These are phyloP conservation scores for Chlamydomonas reinhardtii DNA, from an alignment of 163 green algal species.

Conservation along the genomic window DNA sequence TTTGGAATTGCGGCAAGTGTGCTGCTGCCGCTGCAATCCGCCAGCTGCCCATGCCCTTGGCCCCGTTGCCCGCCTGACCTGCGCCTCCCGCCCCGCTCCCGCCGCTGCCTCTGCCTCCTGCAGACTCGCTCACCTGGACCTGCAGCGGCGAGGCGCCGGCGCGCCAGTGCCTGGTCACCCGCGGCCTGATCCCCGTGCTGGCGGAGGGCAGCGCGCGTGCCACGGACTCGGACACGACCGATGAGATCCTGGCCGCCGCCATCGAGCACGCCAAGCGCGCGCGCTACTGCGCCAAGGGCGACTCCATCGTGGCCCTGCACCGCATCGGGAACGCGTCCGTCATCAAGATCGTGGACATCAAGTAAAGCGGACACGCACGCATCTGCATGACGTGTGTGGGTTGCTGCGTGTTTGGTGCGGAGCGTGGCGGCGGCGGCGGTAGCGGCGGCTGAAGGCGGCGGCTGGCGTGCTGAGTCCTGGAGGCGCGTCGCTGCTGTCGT, in stretches of 20 bases:
- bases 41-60: too few relatives aligned
- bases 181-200: constrained; percentile 93
- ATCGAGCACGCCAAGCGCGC: constrained; percentile 86
- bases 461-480: too few relatives aligned
- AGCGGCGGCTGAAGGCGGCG: too few relatives aligned
- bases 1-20: too few relatives aligned
- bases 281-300: constrained; percentile 84
- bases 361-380: constrained; percentile 12
- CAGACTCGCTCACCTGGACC: constrained; percentile 94
- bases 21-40: too few relatives aligned
- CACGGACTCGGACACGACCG: constrained; percentile 95
- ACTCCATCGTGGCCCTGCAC: constrained; percentile 95
- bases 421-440: too few relatives aligned
- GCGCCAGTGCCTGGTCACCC: constrained; percentile 87
- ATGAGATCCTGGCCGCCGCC: constrained; percentile 92
- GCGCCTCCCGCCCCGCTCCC: too few relatives aligned
- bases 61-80: too few relatives aligned
- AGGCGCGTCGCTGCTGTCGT: too few relatives aligned
- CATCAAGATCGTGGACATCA: constrained; percentile 90
- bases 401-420: too few relatives aligned
- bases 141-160: constrained; percentile 85
- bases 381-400: too few relatives aligned
- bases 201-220: constrained; percentile 91
- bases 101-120: too few relatives aligned
- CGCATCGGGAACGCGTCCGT: constrained; percentile 96